Percentiles rank a stretch among this genome's conserved stretches.
Evolutionary conservation across 805 yeast species (phyloP).

Genomic region (Candida endomychidarum): DNA sequence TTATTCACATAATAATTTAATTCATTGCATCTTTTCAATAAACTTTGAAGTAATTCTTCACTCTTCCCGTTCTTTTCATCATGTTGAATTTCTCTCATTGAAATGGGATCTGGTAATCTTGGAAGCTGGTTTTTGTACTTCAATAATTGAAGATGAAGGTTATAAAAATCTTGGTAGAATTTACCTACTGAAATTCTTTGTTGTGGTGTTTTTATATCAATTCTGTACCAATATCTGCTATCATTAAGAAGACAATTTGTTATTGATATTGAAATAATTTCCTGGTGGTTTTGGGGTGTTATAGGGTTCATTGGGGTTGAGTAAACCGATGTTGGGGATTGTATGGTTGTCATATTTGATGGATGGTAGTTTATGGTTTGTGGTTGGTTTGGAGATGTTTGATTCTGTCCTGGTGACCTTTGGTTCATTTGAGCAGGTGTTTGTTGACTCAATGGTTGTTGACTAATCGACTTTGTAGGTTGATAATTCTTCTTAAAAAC

Average conservation of each 20-base stretch:
- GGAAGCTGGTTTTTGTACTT: constrained; percentile 21
- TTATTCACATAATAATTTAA: constrained; percentile 26
- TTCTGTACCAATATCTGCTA: constrained; percentile 34
- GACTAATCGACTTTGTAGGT: not conserved
- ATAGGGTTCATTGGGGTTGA: no score
- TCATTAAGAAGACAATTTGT: constrained; percentile 29
- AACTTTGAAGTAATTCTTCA: constrained; percentile 11
- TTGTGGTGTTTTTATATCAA: constrained; percentile 24
- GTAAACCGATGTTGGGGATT: no score
- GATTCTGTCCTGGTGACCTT: no score
- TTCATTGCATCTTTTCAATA: constrained; percentile 24
- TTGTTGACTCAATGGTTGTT: no score
- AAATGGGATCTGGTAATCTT: constrained; percentile 31
- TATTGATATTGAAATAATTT: constrained; percentile 17
- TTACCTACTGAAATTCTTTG: constrained; percentile 26
- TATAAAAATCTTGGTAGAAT: constrained; percentile 38
- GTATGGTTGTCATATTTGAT: no score
- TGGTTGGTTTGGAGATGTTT: no score
- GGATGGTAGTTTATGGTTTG: no score
- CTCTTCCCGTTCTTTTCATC: constrained; percentile 10
- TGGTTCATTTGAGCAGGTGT: no score
- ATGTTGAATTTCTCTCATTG: constrained; percentile 12
- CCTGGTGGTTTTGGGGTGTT: no score
- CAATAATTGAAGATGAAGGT: constrained; percentile 25
- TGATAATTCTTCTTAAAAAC: constrained; percentile 5